These are phyloP conservation scores for Schizochytrium sp. DNA, from an alignment of 108 stramenopile species.

Conservation along the genomic window DNA sequence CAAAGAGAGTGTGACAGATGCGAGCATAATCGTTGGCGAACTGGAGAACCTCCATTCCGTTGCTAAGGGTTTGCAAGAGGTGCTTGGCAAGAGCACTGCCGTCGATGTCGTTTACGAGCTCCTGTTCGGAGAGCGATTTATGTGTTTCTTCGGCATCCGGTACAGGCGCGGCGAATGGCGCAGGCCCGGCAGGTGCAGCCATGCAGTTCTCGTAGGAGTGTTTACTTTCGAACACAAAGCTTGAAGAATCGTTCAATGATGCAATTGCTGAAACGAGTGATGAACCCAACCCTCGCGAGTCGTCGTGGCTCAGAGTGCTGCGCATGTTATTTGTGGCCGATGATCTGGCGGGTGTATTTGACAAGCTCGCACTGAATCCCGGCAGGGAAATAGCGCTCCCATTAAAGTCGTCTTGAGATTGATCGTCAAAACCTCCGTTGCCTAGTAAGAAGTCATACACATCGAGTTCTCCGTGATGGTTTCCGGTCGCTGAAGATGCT, in stretches of 20 bases:
- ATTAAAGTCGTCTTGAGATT: no score
- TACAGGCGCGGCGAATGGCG: constrained; percentile 23
- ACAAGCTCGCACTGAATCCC: no score
- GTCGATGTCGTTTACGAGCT: constrained; percentile 40
- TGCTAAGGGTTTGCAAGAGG: constrained; percentile 10
- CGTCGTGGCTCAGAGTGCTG: no score
- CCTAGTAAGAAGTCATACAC: not conserved
- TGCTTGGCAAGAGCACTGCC: constrained; percentile 33
- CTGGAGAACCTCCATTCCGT: constrained; percentile 32
- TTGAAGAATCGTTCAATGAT: not conserved
- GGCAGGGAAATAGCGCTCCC: no score
- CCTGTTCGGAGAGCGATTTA: constrained; percentile 15
- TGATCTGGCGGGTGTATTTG: no score
- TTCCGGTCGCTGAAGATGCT: not conserved
- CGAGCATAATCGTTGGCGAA: constrained; percentile 24
- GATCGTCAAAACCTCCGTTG: no score
- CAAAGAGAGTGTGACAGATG: constrained; percentile 40
- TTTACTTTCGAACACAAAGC: not conserved
- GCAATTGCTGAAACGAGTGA: no score
- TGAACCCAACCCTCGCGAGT: no score
- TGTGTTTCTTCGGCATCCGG: constrained; percentile 9
- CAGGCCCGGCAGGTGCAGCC: constrained; percentile 6
- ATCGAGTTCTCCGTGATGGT: not conserved
- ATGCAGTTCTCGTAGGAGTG: not conserved
- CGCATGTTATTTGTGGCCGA: no score